Evolutionary conservation across 192 early-diverging fungal genomes (phyloP).

Genomic region (Coemansia sp.): DNA sequence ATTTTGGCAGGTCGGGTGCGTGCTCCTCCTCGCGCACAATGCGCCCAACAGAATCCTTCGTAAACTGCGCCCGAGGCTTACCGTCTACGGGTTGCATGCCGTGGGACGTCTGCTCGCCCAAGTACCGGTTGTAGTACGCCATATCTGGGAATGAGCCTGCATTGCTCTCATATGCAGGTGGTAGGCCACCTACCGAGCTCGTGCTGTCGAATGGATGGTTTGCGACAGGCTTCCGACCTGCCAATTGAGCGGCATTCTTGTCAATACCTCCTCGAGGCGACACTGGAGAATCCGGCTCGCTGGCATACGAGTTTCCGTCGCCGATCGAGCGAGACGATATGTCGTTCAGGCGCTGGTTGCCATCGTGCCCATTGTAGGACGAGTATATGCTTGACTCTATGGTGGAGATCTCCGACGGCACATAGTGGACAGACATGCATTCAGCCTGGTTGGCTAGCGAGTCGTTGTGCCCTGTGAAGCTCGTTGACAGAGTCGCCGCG

Average conservation of each 20-base stretch:
- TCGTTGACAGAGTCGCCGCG: slow-evolving; percentile 45
- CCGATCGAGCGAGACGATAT: slow-evolving; percentile 34
- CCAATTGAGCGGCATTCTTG: not conserved
- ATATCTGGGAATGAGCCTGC: not conserved
- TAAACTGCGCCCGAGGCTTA: slow-evolving; percentile 36
- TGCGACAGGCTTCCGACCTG: not conserved
- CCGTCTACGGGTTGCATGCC: slow-evolving; percentile 7
- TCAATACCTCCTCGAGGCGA: slow-evolving; percentile 9
- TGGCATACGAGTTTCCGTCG: slow-evolving; percentile 43
- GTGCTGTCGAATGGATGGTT: not conserved
- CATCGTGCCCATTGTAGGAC: slow-evolving; percentile 30
- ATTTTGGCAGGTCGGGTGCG: slow-evolving; percentile 32
- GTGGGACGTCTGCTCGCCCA: slow-evolving; percentile 10
- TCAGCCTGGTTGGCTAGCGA: slow-evolving; percentile 26
- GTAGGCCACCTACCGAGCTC: not conserved
- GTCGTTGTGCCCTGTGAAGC: slow-evolving; percentile 36
- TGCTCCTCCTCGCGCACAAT: slow-evolving; percentile 53
- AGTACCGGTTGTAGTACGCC: slow-evolving; percentile 2
- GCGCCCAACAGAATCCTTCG: slow-evolving; percentile 49
- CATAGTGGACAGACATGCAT: slow-evolving; percentile 30
- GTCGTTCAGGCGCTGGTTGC: slow-evolving; percentile 15
- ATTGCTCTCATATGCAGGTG: not conserved
- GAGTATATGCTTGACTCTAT: slow-evolving; percentile 54
- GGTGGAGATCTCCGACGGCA: slow-evolving; percentile 49
- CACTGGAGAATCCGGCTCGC: slow-evolving; percentile 34